These are phyloP conservation scores for Luvunga scandens DNA, from an alignment of 345 rosid genomes.

Conservation along the genomic window DNA sequence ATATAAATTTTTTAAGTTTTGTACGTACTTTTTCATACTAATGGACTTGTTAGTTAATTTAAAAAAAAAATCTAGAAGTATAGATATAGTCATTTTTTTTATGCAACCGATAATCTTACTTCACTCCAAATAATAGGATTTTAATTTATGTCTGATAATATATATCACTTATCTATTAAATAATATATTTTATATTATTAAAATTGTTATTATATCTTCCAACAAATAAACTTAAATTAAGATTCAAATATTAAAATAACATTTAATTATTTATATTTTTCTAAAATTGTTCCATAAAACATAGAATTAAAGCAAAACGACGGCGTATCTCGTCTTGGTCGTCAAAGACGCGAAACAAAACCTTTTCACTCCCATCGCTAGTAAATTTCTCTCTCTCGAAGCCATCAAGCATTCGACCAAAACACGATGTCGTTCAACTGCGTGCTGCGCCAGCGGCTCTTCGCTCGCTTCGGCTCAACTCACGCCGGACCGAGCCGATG, in stretches of 20 bases:
- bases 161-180: no score
- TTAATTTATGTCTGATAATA: no score
- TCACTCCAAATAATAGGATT: no score
- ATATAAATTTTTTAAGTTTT: not conserved
- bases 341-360: not conserved
- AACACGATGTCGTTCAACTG: slow-evolving; percentile 36
- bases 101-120: no score
- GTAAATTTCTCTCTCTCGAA: not conserved
- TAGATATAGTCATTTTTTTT: no score
- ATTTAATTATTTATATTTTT: no score
- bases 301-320: slow-evolving; percentile 5
- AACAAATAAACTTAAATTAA: no score
- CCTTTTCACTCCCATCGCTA: not conserved
- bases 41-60: not conserved
- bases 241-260: no score
- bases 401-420: not conserved
- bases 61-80: no score
- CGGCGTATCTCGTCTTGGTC: not conserved
- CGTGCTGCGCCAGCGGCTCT: slow-evolving; percentile 67
- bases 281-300: not conserved
- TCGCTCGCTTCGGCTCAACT: slow-evolving; percentile 43
- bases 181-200: no score
- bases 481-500: slow-evolving; percentile 76
- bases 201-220: no score
- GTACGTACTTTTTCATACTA: not conserved